Percentiles rank a stretch among this genome's conserved stretches.
phyloP scores from a whole-genome alignment of 2,329 filamentous ascomycete species.

The Celoporthe dispersa region DNA sequence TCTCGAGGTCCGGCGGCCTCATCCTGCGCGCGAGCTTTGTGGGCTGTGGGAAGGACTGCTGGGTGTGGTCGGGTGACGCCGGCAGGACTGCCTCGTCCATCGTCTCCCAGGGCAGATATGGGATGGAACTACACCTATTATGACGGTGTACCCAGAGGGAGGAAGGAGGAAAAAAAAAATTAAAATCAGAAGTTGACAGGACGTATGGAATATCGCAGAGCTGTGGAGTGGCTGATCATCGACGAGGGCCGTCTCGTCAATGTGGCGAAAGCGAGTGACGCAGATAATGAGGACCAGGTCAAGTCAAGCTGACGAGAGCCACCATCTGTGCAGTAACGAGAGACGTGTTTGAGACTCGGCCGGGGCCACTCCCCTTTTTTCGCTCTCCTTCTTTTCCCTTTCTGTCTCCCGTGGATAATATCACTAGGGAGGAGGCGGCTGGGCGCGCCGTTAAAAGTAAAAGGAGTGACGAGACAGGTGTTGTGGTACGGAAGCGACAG shows the following conservation, averaged over 20 bases:
- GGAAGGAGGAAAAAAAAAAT: no score
- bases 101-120: not conserved
- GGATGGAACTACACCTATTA: not conserved
- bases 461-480: constrained; percentile 25
- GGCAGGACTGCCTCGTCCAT: constrained; percentile 17
- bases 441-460: not conserved
- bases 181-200: not conserved
- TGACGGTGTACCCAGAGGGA: not conserved
- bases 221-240: constrained; percentile 21
- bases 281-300: constrained; percentile 19
- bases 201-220: not conserved
- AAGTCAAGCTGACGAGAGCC: not conserved
- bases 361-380: not conserved
- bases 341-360: constrained; percentile 14
- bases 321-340: constrained; percentile 14
- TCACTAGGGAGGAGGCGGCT: constrained; percentile 9
- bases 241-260: constrained; percentile 4
- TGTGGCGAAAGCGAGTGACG: constrained; percentile 23
- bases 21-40: constrained; percentile 38
- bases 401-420: not conserved
- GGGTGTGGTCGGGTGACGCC: not conserved
- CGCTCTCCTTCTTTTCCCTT: not conserved
- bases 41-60: constrained; percentile 30
- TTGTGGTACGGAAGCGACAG: constrained; percentile 25
- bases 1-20: constrained; percentile 45